These are phyloP conservation scores for Limnanthes douglasii DNA, from an alignment of 345 rosid species.

Conservation along the genomic window DNA sequence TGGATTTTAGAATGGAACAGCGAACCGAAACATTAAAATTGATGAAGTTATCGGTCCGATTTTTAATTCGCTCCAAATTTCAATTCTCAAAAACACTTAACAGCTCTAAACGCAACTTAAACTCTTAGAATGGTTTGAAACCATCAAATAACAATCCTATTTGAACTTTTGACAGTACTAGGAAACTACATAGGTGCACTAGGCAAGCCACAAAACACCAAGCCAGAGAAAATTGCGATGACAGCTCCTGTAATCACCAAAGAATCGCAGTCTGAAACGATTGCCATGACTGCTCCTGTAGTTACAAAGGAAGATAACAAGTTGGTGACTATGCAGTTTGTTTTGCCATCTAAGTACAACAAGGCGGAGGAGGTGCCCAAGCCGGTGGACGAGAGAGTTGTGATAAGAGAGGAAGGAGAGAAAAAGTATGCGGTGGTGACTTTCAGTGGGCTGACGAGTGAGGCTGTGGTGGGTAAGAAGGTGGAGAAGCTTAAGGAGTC, in stretches of 20 bases:
- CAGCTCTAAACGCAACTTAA: too few relatives aligned
- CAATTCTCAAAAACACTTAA: too few relatives aligned
- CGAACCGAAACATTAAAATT: too few relatives aligned
- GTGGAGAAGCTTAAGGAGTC: constrained; percentile 44
- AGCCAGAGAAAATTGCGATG: constrained; percentile 78
- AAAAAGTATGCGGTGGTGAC: constrained; percentile 61
- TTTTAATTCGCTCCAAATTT: too few relatives aligned
- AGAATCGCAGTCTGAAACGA: too few relatives aligned
- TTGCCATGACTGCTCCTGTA: constrained; percentile 88
- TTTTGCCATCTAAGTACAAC: constrained; percentile 51
- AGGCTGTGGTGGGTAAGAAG: constrained; percentile 47
- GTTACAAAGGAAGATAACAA: too few relatives aligned
- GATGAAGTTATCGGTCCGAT: too few relatives aligned
- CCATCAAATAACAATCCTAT: too few relatives aligned
- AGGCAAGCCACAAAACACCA: constrained; percentile 63
- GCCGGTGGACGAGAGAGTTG: constrained; percentile 80
- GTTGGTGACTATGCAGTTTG: constrained; percentile 88
- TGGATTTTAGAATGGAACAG: too few relatives aligned
- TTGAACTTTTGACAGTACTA: constrained; percentile 45
- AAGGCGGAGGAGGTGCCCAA: constrained; percentile 76
- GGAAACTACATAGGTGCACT: constrained; percentile 81
- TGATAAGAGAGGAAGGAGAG: constrained; percentile 50
- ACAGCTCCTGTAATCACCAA: constrained; percentile 74
- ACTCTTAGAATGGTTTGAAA: too few relatives aligned
- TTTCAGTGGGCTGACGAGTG: constrained; percentile 52